Percentiles rank a stretch among this genome's conserved stretches.
phyloP scores from a whole-genome alignment of 2,329 filamentous ascomycete genomes.

The Trichoderma atroviride region DNA sequence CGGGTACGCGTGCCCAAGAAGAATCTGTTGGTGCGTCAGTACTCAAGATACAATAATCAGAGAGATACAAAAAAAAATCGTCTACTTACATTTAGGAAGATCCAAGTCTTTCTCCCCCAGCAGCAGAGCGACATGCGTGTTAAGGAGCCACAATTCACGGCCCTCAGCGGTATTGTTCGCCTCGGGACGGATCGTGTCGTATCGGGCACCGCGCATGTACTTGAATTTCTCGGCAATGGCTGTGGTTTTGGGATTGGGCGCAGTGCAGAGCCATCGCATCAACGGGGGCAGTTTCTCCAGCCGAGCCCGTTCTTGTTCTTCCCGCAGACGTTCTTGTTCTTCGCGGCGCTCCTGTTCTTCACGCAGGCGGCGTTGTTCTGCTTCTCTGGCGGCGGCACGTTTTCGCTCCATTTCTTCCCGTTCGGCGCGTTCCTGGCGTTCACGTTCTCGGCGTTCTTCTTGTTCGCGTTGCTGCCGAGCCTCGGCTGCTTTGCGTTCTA shows the following conservation, averaged over 20 bases:
- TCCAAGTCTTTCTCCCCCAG: conserved; percentile 66
- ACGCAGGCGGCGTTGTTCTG: conserved; percentile 51
- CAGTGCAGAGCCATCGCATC: conserved; percentile 61
- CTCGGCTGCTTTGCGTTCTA: conserved; percentile 52
- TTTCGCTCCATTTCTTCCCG: conserved; percentile 53
- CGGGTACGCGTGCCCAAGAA: conserved; percentile 59
- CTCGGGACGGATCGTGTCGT: conserved; percentile 62
- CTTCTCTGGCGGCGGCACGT: conserved; percentile 44
- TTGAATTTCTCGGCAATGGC: conserved; percentile 58
- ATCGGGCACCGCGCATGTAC: conserved; percentile 62
- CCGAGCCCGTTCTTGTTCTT: conserved; percentile 58
- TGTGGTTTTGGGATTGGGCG: conserved; percentile 53
- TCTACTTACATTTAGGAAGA: conserved; percentile 59
- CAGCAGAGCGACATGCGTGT: conserved; percentile 64
- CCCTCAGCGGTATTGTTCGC: conserved; percentile 57
- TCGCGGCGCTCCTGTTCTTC: conserved; percentile 53
- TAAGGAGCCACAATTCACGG: conserved; percentile 68
- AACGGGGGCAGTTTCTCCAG: conserved; percentile 62
- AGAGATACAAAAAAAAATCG: not conserved
- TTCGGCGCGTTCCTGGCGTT: conserved; percentile 42
- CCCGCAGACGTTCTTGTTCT: conserved; percentile 52
- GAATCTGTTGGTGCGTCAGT: conserved; percentile 48
- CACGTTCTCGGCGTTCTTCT: conserved; percentile 54
- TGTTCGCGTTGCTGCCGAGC: conserved; percentile 54
- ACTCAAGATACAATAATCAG: not conserved